Conservation (phyloP, 164 flowering plant species). For the Vitis rupestris region DNA sequence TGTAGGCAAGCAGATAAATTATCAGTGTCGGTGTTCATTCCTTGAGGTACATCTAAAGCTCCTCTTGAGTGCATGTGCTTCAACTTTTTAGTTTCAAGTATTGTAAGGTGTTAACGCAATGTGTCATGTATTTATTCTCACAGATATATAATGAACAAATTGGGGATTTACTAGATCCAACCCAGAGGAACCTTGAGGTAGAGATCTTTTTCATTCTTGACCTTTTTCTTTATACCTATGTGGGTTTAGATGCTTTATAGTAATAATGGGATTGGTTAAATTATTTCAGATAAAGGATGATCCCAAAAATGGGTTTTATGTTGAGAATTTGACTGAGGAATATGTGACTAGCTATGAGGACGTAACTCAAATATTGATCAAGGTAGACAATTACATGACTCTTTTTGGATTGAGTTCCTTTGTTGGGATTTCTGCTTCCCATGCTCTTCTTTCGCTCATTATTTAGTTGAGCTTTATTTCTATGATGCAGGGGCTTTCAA, state of each 20-base stretch:
- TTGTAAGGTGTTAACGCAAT: neutral
- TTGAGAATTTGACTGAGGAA: conserved; percentile 88
- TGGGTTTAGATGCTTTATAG: neutral
- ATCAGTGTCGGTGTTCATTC: conserved; percentile 95
- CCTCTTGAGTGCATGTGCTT: neutral
- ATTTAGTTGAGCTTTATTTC: neutral
- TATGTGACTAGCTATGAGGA: conserved; percentile 77
- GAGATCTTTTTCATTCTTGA: neutral
- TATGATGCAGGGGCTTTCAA: conserved; percentile 85
- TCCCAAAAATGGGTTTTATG: conserved; percentile 70
- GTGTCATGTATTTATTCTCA: conserved; percentile 1
- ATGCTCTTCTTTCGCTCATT: neutral
- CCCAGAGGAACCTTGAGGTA: conserved; percentile 84
- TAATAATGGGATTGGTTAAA: conserved; percentile 6
- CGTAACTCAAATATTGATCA: conserved; percentile 78
- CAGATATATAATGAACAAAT: conserved; percentile 89
- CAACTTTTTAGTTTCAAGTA: neutral
- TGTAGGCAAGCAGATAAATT: conserved; percentile 63
- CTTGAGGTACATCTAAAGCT: conserved; percentile 65
- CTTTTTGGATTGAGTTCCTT: neutral
- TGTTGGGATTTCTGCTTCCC: neutral
- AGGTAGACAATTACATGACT: conserved; percentile 46
- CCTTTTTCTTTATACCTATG: neutral
- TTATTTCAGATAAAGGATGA: conserved; percentile 80
- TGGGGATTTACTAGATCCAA: conserved; percentile 91